Conservation (phyloP, 495 filamentous ascomycete genomes). For the Gamarada debralockiae region DNA sequence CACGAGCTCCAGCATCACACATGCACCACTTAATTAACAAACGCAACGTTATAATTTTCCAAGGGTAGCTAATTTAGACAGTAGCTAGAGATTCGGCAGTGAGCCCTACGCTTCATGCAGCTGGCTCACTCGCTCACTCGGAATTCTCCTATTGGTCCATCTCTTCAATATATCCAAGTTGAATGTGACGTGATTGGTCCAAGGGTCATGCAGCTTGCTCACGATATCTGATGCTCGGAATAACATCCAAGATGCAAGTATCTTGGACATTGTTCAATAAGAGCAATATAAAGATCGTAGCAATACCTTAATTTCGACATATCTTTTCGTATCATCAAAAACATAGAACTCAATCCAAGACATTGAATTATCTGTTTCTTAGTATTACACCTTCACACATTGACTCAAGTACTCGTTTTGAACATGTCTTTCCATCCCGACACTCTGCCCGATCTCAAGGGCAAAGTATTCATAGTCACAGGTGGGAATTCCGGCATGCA, state of each 20-base stretch:
- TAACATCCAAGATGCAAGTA: too few relatives aligned
- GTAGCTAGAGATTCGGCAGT: too few relatives aligned
- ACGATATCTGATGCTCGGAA: slow-evolving; percentile 24
- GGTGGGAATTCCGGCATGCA: slow-evolving; percentile 48
- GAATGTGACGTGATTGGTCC: too few relatives aligned
- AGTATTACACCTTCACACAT: slow-evolving; percentile 15
- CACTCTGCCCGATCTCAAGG: slow-evolving; percentile 46
- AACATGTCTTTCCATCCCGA: slow-evolving; percentile 40
- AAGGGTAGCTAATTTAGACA: too few relatives aligned
- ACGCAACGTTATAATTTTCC: too few relatives aligned
- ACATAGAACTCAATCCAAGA: slow-evolving; percentile 23
- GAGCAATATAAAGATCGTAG: slow-evolving; percentile 29
- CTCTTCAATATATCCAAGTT: too few relatives aligned
- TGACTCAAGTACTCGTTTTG: slow-evolving; percentile 20
- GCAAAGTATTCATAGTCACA: slow-evolving; percentile 62
- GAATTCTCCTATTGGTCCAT: too few relatives aligned
- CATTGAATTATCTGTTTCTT: slow-evolving; percentile 20
- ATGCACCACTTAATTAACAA: too few relatives aligned
- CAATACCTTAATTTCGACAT: slow-evolving; percentile 11
- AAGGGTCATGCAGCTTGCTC: slow-evolving; percentile 28
- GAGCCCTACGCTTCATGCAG: too few relatives aligned
- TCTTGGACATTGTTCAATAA: slow-evolving; percentile 14
- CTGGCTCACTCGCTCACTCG: too few relatives aligned
- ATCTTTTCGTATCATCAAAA: slow-evolving; percentile 19
- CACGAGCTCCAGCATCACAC: too few relatives aligned